A percentile compares a stretch with the other conserved stretches of the same genome.
phyloP scores from a whole-genome alignment of 495 filamentous ascomycete species.

The Penicillium turbatum region DNA sequence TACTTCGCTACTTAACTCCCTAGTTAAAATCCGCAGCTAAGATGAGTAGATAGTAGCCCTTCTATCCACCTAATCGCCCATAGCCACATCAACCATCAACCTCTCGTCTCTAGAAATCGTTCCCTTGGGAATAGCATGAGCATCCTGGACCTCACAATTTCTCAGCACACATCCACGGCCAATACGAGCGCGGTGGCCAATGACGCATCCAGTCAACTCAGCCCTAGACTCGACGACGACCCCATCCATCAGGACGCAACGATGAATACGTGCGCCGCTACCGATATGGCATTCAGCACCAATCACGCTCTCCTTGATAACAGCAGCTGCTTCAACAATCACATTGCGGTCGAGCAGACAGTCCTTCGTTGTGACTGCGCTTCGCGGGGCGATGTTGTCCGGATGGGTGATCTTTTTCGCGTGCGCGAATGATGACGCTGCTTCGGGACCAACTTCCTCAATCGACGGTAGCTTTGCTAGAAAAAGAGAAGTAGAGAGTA shows the following conservation, averaged over 20 bases:
- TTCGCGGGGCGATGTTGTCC: constrained; percentile 65
- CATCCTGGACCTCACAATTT: constrained; percentile 89
- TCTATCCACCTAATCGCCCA: constrained; percentile 39
- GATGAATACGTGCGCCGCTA: constrained; percentile 65
- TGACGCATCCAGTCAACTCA: constrained; percentile 72
- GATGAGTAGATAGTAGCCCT: no score
- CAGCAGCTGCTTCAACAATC: constrained; percentile 70
- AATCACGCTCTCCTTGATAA: constrained; percentile 83
- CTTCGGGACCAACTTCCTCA: constrained; percentile 54
- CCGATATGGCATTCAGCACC: constrained; percentile 80
- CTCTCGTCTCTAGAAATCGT: constrained; percentile 81
- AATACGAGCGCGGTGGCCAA: constrained; percentile 70
- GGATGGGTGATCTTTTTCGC: constrained; percentile 74
- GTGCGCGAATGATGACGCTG: constrained; percentile 67
- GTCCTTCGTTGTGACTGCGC: constrained; percentile 69
- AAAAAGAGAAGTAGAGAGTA: constrained; percentile 72
- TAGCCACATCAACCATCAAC: constrained; percentile 75
- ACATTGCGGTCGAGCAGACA: constrained; percentile 80
- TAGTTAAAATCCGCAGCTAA: no score
- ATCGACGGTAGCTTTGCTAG: constrained; percentile 74
- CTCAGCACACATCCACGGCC: constrained; percentile 70
- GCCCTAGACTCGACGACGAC: constrained; percentile 72
- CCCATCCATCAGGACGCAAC: constrained; percentile 88
- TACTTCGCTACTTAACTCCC: no score
- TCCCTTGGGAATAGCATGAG: constrained; percentile 68